Base-by-base conservation (phyloP, 257 asterid species). In the Linderniella brevidens region DNA sequence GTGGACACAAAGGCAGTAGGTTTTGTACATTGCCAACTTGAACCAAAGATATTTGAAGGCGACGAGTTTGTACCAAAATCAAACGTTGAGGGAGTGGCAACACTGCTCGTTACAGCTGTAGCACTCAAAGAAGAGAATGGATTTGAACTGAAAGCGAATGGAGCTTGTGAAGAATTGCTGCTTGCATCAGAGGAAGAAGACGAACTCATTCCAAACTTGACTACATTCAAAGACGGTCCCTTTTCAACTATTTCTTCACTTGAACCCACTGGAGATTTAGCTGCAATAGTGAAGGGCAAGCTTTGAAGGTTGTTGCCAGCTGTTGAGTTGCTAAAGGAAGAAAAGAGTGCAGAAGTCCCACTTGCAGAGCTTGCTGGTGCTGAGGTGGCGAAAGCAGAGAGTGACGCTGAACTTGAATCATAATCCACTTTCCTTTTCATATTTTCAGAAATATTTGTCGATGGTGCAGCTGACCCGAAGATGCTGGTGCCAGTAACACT, bases 1-100 rank as follows among this genome's bases (percentile, higher is more conserved):
- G 32, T 25, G 32, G 32, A 25, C 32, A 3, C 32, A 25, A 25
- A 25, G 32, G 32, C 4, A 25, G 32, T 2, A 13, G 79, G 49
- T n/a, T 63, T 64, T 4, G 67, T 36, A 56, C 59, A 47, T 53
- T 58, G 75, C 70, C 60, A 72, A 50, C 61, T 47, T 35, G 86
- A 66, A 12, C 69, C 46, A 29, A 55, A 66, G 44, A 46, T 36
- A 37, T 57, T 64, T 13, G 82, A 49, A 53, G 77, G 54, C 2
- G 64, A 41, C 29, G 76, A 49, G 61, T 58, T 73, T 52, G 46
- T 73, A 45, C 64, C 63, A 29, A 56, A 61, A 46, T 20, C 37
- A 46, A 67, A 66, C 10, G 25, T 4, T 15, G 71, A 36, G 18
- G 54, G 12, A 29, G 61, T 39, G 29, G 56, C 36, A 9, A 63